phyloP scores from a whole-genome alignment of 2,329 filamentous ascomycete genomes.

The Pyricularia sp. region DNA sequence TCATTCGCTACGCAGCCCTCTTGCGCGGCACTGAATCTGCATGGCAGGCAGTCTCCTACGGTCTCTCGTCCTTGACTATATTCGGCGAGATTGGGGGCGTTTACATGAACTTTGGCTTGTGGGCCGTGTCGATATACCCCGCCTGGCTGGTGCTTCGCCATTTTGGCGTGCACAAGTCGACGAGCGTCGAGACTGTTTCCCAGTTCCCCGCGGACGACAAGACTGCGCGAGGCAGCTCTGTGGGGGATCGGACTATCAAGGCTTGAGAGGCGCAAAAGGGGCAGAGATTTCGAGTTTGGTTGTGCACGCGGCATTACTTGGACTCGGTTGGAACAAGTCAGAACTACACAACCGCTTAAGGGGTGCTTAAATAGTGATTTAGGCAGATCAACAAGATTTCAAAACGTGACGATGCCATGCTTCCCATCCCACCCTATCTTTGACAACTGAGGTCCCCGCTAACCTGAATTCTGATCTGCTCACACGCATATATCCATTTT shows the following conservation, averaged over 20 bases:
- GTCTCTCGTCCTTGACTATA: conserved; percentile 49
- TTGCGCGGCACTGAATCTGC: conserved; percentile 63
- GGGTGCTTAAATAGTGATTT: no score
- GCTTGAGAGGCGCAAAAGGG: not conserved
- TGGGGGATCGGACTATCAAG: not conserved
- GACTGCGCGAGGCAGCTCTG: not conserved
- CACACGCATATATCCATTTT: not conserved
- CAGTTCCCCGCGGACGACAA: not conserved
- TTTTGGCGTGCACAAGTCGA: not conserved
- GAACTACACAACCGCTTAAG: no score
- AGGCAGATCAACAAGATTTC: no score
- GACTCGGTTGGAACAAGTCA: no score
- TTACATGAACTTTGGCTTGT: not conserved
- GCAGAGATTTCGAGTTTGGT: not conserved
- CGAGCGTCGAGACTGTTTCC: not conserved
- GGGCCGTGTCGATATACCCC: not conserved
- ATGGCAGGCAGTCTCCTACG: conserved; percentile 65
- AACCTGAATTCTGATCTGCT: no score
- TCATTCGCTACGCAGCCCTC: conserved; percentile 59
- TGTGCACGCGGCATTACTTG: no score
- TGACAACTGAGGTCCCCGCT: no score
- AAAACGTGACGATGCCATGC: no score
- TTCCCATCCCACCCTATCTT: no score
- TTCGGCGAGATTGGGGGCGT: conserved; percentile 43
- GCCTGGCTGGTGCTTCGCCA: not conserved